Evolutionary conservation across 805 yeast genomes (phyloP).

Genomic region (Candida montana): DNA sequence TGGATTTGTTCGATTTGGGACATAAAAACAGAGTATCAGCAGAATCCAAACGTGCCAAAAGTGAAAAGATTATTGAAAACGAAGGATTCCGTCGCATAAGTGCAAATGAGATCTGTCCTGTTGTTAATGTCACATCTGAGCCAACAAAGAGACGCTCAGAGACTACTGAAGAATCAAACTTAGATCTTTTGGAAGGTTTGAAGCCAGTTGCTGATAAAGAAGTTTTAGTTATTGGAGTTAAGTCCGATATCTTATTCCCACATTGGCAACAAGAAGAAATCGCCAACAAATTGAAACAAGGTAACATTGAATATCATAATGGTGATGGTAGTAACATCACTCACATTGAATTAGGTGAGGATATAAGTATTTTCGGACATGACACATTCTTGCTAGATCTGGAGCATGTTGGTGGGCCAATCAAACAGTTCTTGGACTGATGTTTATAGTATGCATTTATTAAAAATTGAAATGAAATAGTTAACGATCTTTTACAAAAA

Average conservation of each 20-base stretch:
- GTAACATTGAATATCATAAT: slow-evolving; percentile 23
- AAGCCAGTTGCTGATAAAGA: slow-evolving; percentile 55
- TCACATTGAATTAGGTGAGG: slow-evolving; percentile 72
- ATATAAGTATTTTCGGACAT: slow-evolving; percentile 81
- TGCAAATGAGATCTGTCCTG: slow-evolving; percentile 29
- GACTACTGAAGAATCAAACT: slow-evolving; percentile 48
- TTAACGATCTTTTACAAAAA: background rate
- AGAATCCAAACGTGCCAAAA: slow-evolving; percentile 34
- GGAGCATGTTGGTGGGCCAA: slow-evolving; percentile 75
- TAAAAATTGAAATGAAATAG: background rate
- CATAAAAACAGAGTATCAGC: slow-evolving; percentile 41
- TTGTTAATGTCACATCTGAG: slow-evolving; percentile 48
- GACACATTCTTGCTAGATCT: slow-evolving; percentile 82
- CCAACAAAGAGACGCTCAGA: slow-evolving; percentile 43
- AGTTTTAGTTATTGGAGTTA: slow-evolving; percentile 83
- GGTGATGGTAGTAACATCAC: slow-evolving; percentile 38
- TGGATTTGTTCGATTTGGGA: slow-evolving; percentile 89
- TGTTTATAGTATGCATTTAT: background rate
- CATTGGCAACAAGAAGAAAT: slow-evolving; percentile 92
- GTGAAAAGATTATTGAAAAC: slow-evolving; percentile 26
- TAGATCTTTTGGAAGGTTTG: slow-evolving; percentile 66
- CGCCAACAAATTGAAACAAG: slow-evolving; percentile 47
- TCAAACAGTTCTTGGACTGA: slow-evolving; percentile 51
- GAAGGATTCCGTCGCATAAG: slow-evolving; percentile 16
- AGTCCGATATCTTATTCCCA: slow-evolving; percentile 86